phyloP scores from a whole-genome alignment of 805 yeast species.

The Schizosaccharomyces cryophilus region DNA sequence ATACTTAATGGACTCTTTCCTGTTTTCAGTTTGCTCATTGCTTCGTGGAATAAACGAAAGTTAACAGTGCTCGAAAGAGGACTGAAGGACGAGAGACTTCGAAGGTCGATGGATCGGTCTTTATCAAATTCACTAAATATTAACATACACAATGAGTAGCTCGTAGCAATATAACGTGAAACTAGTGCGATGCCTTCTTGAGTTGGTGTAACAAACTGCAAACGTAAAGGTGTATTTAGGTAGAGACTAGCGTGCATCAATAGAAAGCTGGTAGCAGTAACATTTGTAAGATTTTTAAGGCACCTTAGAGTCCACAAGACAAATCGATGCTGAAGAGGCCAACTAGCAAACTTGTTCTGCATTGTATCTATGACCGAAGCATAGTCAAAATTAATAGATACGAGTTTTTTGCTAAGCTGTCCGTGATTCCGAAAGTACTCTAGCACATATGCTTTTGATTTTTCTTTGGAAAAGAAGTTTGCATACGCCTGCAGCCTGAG shows the following conservation, averaged over 20 bases:
- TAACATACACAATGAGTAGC: background rate
- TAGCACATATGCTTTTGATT: background rate
- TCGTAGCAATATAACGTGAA: background rate
- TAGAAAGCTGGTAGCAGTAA: background rate
- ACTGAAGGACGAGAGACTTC: background rate
- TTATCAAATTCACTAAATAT: background rate
- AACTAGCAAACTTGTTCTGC: background rate
- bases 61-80: background rate
- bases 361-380: background rate
- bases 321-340: background rate
- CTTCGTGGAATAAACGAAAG: background rate
- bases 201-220: background rate
- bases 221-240: background rate
- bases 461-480: background rate
- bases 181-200: background rate
- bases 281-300: background rate
- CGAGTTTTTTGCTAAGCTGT: background rate
- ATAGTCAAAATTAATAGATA: background rate
- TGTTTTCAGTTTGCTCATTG: background rate
- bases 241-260: background rate
- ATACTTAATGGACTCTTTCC: background rate
- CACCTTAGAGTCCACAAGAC: background rate
- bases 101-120: background rate
- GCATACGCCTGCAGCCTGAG: background rate
- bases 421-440: background rate